Conservation (phyloP, 345 rosid genomes). For the Arabis alpina region DNA sequence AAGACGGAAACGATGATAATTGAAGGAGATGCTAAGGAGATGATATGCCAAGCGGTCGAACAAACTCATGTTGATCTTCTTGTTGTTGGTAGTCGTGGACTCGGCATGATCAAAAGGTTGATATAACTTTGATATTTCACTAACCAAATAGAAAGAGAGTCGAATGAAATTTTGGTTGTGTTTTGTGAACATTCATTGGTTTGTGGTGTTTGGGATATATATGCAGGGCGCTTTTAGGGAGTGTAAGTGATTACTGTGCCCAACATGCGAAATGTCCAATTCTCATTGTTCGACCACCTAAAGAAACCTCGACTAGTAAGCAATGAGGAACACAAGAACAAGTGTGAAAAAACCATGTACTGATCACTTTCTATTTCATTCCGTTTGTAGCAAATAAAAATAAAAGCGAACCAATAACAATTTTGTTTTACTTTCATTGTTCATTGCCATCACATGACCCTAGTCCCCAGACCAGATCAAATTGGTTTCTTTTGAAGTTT, state of each 20-base stretch:
- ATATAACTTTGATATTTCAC: background rate
- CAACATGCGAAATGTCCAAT: slow-evolving; percentile 71
- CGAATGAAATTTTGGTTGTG: background rate
- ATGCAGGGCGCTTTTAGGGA: slow-evolving; percentile 73
- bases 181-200: background rate
- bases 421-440: background rate
- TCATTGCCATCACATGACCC: slow-evolving; percentile 1
- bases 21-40: slow-evolving; percentile 78
- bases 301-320: slow-evolving; percentile 31
- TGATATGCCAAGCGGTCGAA: slow-evolving; percentile 77
- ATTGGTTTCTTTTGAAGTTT: background rate
- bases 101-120: slow-evolving; percentile 77
- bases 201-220: background rate
- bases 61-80: slow-evolving; percentile 66
- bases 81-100: slow-evolving; percentile 77
- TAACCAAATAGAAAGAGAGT: background rate
- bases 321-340: slow-evolving; percentile 10
- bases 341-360: background rate
- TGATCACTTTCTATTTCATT: background rate
- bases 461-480: too few species aligned
- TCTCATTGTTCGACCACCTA: slow-evolving; percentile 69
- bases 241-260: slow-evolving; percentile 78
- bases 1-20: slow-evolving; percentile 63
- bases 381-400: background rate
- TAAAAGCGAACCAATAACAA: background rate